Evolutionary conservation across 202 grass and related monocot genomes (phyloP), one percentile per base, ranked within the genome.

Genomic region (Schoenoplectus triqueter): DNA sequence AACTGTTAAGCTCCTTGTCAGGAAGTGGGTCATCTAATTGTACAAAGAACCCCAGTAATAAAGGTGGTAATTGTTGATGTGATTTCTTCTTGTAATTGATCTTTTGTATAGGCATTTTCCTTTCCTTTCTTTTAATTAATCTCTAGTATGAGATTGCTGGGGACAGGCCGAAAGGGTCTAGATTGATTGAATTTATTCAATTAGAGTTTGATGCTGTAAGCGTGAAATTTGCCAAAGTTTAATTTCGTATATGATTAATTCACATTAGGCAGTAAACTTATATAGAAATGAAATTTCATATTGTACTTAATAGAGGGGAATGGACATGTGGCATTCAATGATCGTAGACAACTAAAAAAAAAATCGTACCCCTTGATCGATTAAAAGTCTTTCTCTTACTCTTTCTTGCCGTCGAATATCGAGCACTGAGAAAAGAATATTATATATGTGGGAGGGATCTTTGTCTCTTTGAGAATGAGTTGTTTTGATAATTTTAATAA

Each of bases 361-460:
- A 31, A 31, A 31, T 31, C 31, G 31, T 31, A 31, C 31, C 31
- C 31, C 31, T 31, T 31, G 31, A 31, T 31, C 31, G 31, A 31
- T 31, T 31, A 31, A 15, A 21, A 65, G 62, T 65, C 62, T 22
- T 64, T 18, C 18, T 18, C 18, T 64, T 9, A 20, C 62, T 64
- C 62, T 64, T 64, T 64, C 62, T 64, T 64, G 62, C 62, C 62
- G 62, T 64, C 62, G 7, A 64, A 64, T 64, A 20, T 64, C 6
- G 19, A 64, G 17, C n/a, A 18, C 31, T 64, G 60, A 64, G 31
- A 5, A 10, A 64, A 42, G 13, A 44, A 31, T 31, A 31, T 31
- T 31, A 31, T 31, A 31, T 31, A 31, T 31, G 31, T 31, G 31
- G 31, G 31, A 31, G 31, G 1, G 1, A 31, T 31, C 31, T 31